These are phyloP conservation scores for Ceratocystis huliohia DNA, from an alignment of 2,329 filamentous ascomycete species.

Conservation along the genomic window DNA sequence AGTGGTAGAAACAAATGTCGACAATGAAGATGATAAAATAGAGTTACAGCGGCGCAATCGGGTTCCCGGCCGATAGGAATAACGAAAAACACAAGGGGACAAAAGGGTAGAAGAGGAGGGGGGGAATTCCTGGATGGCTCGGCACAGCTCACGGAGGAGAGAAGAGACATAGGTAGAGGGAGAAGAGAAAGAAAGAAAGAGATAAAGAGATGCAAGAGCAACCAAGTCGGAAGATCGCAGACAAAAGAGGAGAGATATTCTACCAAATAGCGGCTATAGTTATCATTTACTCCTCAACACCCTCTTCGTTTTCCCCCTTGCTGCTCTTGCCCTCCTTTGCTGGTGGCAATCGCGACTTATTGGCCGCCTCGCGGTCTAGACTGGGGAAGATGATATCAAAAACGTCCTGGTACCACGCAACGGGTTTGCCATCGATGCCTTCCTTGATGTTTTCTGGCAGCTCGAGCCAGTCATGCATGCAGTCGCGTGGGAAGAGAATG, in stretches of 20 bases:
- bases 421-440: slow-evolving; percentile 80
- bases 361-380: slow-evolving; percentile 60
- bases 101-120: slow-evolving; percentile 18
- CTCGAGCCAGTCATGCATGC: slow-evolving; percentile 93
- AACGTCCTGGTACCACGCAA: slow-evolving; percentile 87
- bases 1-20: neutral
- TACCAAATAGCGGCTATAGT: neutral
- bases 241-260: too few relatives aligned
- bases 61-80: slow-evolving; percentile 17
- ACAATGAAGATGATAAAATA: slow-evolving; percentile 12
- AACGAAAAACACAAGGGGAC: neutral
- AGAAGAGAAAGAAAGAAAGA: slow-evolving; percentile 10
- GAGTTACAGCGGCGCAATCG: slow-evolving; percentile 19
- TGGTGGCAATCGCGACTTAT: slow-evolving; percentile 40
- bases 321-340: slow-evolving; percentile 35
- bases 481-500: slow-evolving; percentile 90
- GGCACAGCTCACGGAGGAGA: neutral
- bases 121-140: neutral
- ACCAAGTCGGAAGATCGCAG: too few relatives aligned
- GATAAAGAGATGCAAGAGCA: neutral
- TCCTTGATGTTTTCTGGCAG: slow-evolving; percentile 98
- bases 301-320: slow-evolving; percentile 30
- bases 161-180: slow-evolving; percentile 15
- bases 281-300: slow-evolving; percentile 25
- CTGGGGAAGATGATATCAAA: slow-evolving; percentile 82